Conservation (phyloP, 2,329 filamentous ascomycete genomes). For the Xylaria sp. region DNA sequence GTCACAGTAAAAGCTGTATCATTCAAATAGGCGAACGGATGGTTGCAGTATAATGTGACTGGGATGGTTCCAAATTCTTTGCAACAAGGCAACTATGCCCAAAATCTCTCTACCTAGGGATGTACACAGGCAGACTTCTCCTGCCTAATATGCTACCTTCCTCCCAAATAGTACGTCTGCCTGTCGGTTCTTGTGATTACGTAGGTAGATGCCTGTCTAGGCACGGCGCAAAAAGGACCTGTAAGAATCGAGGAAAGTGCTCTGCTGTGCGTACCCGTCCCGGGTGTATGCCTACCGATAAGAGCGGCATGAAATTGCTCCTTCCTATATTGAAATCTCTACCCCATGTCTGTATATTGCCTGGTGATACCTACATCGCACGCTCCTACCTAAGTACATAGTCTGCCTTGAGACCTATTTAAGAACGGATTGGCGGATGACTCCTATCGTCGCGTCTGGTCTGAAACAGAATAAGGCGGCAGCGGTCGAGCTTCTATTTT, state of each 20-base stretch:
- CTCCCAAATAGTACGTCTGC: conserved; percentile 1
- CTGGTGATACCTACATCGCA: neutral
- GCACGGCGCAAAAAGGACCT: neutral
- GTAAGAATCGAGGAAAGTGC: conserved; percentile 15
- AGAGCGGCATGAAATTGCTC: neutral
- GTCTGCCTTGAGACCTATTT: neutral
- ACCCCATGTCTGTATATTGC: neutral
- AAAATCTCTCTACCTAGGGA: neutral
- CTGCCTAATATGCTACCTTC: neutral
- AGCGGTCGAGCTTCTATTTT: neutral
- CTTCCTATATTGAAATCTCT: conserved; percentile 16
- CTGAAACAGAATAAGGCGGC: neutral
- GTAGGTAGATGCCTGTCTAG: neutral
- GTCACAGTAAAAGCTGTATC: conserved; percentile 2
- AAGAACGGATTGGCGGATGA: neutral
- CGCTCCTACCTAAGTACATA: neutral
- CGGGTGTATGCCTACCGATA: neutral
- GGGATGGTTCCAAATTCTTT: neutral
- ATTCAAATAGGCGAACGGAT: neutral
- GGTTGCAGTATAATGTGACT: neutral
- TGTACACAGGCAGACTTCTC: neutral
- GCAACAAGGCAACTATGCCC: neutral
- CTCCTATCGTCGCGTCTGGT: neutral
- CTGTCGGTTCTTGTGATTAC: conserved; percentile 1
- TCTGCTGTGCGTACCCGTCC: neutral